Evolutionary conservation across 495 filamentous ascomycete species (phyloP), one percentile per base, ranked within the genome.

Genomic region (Penicillium subrubescens): DNA sequence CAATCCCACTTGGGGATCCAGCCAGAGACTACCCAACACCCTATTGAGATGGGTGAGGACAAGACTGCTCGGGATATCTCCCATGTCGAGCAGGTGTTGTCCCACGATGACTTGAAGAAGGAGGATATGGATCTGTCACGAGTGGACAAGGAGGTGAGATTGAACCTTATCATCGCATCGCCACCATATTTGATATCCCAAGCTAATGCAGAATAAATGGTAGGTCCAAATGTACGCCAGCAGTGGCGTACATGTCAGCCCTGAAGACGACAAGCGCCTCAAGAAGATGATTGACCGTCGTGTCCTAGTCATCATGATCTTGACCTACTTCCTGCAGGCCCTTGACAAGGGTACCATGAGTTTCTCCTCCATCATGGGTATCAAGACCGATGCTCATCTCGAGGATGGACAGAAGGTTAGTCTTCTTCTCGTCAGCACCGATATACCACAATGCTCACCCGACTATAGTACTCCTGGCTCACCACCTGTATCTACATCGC

Each of bases 331-430:
- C 67, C 73, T 91, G 3, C 89, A 92, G 58, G 87, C 89, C n/a
- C 79, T 92, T 34, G 88, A 90, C 66, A 91, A 91, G 74, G 88
- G 88, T 10, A 90, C 87, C 1, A 71, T 92, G 78, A 86, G 84
- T 4, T 90, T 90, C 68, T 82, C 88, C 5, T 87, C 88, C 19
- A 89, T 90, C 55, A 90, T 91, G 89, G 87, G 86, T 3, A 84
- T 91, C 37, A 75, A 78, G 2, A 70, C 77, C 11, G 87, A 91
- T 67, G 82, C 84, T 0, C 65, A 76, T 33, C 72, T 90, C 14
- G 64, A 72, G 44, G 61, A 77, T 7, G 86, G 82, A 2, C 85
- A 88, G 39, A 71, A 86, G 72, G 76, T 80, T 54, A 3, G 62
- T 43, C 29, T 23, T 8, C 0, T 21, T 21, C 21, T 52, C 10